These are phyloP conservation scores for Saturnispora saitoi DNA, from an alignment of 805 yeast genomes.

Conservation along the genomic window DNA sequence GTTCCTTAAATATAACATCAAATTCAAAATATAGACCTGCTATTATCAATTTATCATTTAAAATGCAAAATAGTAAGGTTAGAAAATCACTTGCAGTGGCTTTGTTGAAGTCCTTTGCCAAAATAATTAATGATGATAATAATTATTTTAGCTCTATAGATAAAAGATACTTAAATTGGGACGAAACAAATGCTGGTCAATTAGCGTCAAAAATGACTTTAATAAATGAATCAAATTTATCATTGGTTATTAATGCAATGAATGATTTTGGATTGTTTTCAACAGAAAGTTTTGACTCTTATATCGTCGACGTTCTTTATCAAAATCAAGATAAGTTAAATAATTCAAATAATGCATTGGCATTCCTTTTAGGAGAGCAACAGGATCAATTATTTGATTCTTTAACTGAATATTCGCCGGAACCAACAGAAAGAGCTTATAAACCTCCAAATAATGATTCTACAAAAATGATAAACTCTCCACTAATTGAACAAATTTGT, in stretches of 20 bases:
- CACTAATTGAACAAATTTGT: constrained; percentile 44
- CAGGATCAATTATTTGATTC: constrained; percentile 87
- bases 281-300: constrained; percentile 38
- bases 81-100: constrained; percentile 73
- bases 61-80: constrained; percentile 46
- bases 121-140: constrained; percentile 32
- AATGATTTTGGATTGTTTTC: constrained; percentile 45
- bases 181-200: constrained; percentile 79
- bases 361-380: constrained; percentile 73
- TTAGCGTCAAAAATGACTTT: constrained; percentile 59
- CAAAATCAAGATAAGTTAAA: constrained; percentile 25
- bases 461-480: constrained; percentile 17
- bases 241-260: constrained; percentile 47
- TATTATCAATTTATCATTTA: constrained; percentile 51
- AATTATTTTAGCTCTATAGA: constrained; percentile 23
- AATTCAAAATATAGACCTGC: constrained; percentile 73
- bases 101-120: constrained; percentile 55
- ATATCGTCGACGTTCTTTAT: constrained; percentile 68
- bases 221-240: constrained; percentile 44
- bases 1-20: constrained; percentile 46
- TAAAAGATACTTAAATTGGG: constrained; percentile 33
- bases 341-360: constrained; percentile 68
- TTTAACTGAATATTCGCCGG: constrained; percentile 84
- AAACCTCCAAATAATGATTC: constrained; percentile 40
- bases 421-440: constrained; percentile 66